Percentiles rank a stretch among this genome's conserved stretches.
Evolutionary conservation across 1,284 basidiomycete genomes (phyloP).

Genomic region (Hymenochaete sp.): DNA sequence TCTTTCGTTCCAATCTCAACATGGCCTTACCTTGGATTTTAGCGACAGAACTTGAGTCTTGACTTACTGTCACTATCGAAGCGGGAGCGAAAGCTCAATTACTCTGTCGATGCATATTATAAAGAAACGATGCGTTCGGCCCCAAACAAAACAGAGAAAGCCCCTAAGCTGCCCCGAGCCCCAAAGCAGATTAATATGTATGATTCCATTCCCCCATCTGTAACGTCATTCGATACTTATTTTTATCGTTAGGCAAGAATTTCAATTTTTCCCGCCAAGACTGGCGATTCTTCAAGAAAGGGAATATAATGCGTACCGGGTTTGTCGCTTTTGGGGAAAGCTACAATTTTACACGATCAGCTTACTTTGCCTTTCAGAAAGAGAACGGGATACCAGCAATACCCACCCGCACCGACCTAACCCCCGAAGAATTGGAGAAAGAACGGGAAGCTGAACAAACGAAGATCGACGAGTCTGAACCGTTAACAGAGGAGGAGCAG

Average conservation of each 20-base stretch:
- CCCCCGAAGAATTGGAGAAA: slow-evolving; percentile 77
- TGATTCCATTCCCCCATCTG: slow-evolving; percentile 24
- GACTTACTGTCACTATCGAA: slow-evolving; percentile 90
- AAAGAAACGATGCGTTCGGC: slow-evolving; percentile 84
- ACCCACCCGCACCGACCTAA: slow-evolving; percentile 65
- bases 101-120: slow-evolving; percentile 91
- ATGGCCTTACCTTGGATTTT: slow-evolving; percentile 13
- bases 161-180: slow-evolving; percentile 75
- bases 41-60: slow-evolving; percentile 67
- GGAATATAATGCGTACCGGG: slow-evolving; percentile 79
- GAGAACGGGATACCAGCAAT: slow-evolving; percentile 72
- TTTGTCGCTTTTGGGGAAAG: slow-evolving; percentile 23
- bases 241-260: slow-evolving; percentile 68
- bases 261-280: slow-evolving; percentile 91
- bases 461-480: slow-evolving; percentile 81
- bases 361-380: slow-evolving; percentile 33
- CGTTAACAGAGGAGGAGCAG: slow-evolving; percentile 79
- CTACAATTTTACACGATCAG: background rate
- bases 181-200: slow-evolving; percentile 85
- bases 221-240: background rate
- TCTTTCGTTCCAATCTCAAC: slow-evolving; percentile 6
- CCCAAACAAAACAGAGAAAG: slow-evolving; percentile 74
- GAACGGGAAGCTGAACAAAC: slow-evolving; percentile 79
- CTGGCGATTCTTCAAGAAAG: slow-evolving; percentile 82
- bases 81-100: slow-evolving; percentile 92